A percentile compares a stretch with the other conserved stretches of the same genome.
These are phyloP conservation scores for Cenococcum geophilum DNA, from an alignment of 495 filamentous ascomycete genomes.

Conservation along the genomic window DNA sequence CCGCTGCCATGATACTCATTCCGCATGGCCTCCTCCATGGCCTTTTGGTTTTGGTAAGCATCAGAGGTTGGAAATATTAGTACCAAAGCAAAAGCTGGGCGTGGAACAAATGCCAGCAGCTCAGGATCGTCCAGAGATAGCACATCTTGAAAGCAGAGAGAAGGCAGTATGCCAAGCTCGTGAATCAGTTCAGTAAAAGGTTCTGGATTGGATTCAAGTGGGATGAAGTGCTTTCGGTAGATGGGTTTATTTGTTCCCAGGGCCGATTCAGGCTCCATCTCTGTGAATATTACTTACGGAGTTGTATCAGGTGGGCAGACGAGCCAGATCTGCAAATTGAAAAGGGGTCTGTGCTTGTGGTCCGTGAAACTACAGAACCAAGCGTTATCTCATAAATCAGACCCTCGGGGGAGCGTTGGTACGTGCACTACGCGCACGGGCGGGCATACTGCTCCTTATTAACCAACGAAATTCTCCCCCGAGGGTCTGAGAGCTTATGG, in stretches of 20 bases:
- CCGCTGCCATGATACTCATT: slow-evolving; percentile 26
- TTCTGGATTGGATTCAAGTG: slow-evolving; percentile 36
- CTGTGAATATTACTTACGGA: too few species aligned
- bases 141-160: slow-evolving; percentile 34
- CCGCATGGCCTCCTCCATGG: slow-evolving; percentile 34
- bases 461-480: too few species aligned
- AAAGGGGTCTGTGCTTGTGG: too few species aligned
- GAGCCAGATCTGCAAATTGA: too few species aligned
- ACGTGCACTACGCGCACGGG: too few species aligned
- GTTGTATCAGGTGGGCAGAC: too few species aligned
- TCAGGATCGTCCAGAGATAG: slow-evolving; percentile 34
- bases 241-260: not conserved
- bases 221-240: slow-evolving; percentile 28
- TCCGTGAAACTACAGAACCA: too few species aligned
- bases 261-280: too few species aligned
- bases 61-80: slow-evolving; percentile 28
- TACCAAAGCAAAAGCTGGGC: slow-evolving; percentile 29
- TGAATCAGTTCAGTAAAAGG: slow-evolving; percentile 40
- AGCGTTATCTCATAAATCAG: too few species aligned
- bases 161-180: slow-evolving; percentile 28
- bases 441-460: too few species aligned
- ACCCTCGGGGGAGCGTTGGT: too few species aligned
- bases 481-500: too few species aligned
- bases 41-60: slow-evolving; percentile 25
- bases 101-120: slow-evolving; percentile 25